Evolutionary conservation across 2,329 filamentous ascomycete species (phyloP), one percentile per base, ranked within the genome.

Genomic region (Talaromyces sp.): DNA sequence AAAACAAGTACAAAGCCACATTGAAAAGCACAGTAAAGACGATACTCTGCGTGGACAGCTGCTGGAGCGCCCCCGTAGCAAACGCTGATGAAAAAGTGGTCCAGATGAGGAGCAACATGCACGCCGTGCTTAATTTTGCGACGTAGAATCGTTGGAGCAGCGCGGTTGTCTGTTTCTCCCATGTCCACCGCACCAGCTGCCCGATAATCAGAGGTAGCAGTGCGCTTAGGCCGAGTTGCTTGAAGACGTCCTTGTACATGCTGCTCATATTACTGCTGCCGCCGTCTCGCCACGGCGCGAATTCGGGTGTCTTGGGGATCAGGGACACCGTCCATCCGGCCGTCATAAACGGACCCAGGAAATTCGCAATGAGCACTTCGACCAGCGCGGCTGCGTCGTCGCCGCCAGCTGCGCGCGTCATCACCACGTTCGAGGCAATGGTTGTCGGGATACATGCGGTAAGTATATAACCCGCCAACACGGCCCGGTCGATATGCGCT

Each of bases 351-450:
- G 88, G 83, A 1, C 88, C 89, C 0, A 87, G 76, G 9, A 90
- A 81, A 72, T 91, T 91, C 33, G 88, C 89, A 52, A 91, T 77
- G 8, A 90, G 82, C 1, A 89, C 88, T 69, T 90, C 87, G 34
- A 90, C 87, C 63, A 89, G 80, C 56, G 84, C 84, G 0, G 86
- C 84, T 2, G 84, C 84, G 63, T 87, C 84, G 66, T 91, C 89
- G 5, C 89, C 89, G 42, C 87, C 85, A 0, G 89, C 85, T 44
- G 85, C 81, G 30, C 87, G 78, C 5, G 89, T 91, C 87, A 91
- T 90, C 47, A 91, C 86, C 7, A 90, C 86, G 70, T 91, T 91
- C 53, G 86, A 89, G 7, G 87, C 84, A 68, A 91, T 89, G 0
- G 89, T 91, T 0, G 89, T 91, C 1, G 89, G 88, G 4, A 89